A percentile compares a stretch with the other conserved stretches of the same genome.
phyloP scores from a whole-genome alignment of 2,329 filamentous ascomycete genomes.

The Hypoxylon sp. region DNA sequence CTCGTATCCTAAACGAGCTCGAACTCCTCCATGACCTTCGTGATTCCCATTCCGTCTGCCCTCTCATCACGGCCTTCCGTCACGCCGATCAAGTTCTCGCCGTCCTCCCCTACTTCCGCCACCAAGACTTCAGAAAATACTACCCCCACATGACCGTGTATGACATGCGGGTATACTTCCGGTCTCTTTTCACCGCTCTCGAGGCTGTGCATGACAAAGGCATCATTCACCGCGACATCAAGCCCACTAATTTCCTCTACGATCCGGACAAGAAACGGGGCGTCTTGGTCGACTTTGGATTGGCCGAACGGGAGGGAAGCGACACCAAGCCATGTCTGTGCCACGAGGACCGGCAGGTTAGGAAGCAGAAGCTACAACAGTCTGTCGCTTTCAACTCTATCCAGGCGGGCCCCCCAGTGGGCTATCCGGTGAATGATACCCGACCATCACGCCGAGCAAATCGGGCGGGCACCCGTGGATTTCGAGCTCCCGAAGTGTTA shows the following conservation, averaged over 20 bases:
- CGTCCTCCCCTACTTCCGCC: constrained; percentile 93
- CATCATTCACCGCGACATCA: constrained; percentile 96
- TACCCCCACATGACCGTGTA: constrained; percentile 88
- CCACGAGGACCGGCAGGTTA: constrained; percentile 71
- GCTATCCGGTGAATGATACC: constrained; percentile 91
- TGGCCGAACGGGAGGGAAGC: constrained; percentile 85
- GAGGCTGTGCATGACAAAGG: constrained; percentile 83
- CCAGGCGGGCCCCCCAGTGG: constrained; percentile 65
- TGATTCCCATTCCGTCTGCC: constrained; percentile 86
- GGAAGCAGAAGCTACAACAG: constrained; percentile 69
- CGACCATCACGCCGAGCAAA: constrained; percentile 91
- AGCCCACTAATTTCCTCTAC: constrained; percentile 97
- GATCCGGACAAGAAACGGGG: constrained; percentile 83
- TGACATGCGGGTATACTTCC: constrained; percentile 91
- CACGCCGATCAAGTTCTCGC: constrained; percentile 95
- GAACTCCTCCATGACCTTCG: constrained; percentile 91
- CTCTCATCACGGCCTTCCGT: constrained; percentile 96
- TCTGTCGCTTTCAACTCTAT: constrained; percentile 67
- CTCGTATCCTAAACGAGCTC: constrained; percentile 94
- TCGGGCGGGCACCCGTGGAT: constrained; percentile 92
- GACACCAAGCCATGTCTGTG: constrained; percentile 88
- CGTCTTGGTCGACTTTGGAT: constrained; percentile 98
- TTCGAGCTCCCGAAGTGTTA: constrained; percentile 94
- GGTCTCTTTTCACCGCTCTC: constrained; percentile 87
- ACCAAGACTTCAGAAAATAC: constrained; percentile 94